Evolutionary conservation across 2,329 filamentous ascomycete genomes (phyloP).

Genomic region (Westerdykella ornata): DNA sequence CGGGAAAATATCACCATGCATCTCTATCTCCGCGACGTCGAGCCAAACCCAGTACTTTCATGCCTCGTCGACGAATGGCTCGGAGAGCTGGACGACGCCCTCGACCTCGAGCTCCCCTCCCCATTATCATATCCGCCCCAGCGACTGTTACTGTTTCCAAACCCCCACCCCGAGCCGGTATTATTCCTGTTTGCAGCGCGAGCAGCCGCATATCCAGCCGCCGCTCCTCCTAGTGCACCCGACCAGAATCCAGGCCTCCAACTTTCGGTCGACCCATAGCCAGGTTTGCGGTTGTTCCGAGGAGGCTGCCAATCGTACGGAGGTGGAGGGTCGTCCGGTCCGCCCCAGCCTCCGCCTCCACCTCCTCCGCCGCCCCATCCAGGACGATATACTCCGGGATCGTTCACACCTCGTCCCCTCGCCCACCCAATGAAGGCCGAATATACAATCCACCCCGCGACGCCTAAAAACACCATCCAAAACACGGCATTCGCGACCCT

Average conservation of each 20-base stretch:
- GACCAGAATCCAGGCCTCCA: conserved; percentile 73
- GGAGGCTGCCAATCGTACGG: conserved; percentile 40
- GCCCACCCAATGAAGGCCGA: conserved; percentile 41
- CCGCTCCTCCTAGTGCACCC: conserved; percentile 60
- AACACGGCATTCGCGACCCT: conserved; percentile 47
- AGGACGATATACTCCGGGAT: conserved; percentile 22
- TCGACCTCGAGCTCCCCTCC: conserved; percentile 33
- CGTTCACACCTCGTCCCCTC: conserved; percentile 15
- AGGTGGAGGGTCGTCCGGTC: conserved; percentile 45
- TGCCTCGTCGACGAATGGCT: conserved; percentile 48
- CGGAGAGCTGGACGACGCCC: conserved; percentile 19
- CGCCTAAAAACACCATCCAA: conserved; percentile 53
- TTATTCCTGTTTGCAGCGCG: conserved; percentile 39
- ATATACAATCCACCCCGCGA: conserved; percentile 58
- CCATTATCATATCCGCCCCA: conserved; percentile 31
- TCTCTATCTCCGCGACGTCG: conserved; percentile 47
- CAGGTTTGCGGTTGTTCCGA: conserved; percentile 12
- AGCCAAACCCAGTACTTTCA: conserved; percentile 67
- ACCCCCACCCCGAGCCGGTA: conserved; percentile 26
- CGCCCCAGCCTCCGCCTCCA: conserved; percentile 33
- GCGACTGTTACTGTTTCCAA: conserved; percentile 25
- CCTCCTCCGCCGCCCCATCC: conserved; percentile 39
- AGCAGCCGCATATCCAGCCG: conserved; percentile 60
- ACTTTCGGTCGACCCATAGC: conserved; percentile 33
- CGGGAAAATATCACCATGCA: conserved; percentile 4